Evolutionary conservation across 805 yeast genomes (phyloP).

Genomic region (Kodamaea leandrae): DNA sequence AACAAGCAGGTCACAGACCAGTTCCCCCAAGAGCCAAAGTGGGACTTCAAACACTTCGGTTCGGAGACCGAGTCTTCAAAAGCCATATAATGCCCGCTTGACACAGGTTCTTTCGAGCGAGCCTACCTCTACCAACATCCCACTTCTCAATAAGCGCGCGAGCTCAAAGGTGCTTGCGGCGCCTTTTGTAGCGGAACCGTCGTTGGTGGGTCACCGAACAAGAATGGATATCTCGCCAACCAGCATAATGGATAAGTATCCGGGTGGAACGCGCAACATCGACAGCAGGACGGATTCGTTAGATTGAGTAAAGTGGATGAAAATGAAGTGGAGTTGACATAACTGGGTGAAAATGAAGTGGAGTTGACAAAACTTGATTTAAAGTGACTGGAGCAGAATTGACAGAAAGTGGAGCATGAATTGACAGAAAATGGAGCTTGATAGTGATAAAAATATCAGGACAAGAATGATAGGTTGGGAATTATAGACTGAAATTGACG

Average conservation of each 20-base stretch:
- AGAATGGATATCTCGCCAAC: conserved; percentile 5
- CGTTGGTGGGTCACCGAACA: neutral
- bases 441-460: no score
- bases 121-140: conserved; percentile 17
- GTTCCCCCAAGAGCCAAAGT: neutral
- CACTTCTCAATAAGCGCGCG: conserved; percentile 37
- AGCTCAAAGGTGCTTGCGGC: conserved; percentile 20
- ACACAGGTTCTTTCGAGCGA: conserved; percentile 5
- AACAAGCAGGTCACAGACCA: no score
- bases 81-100: neutral
- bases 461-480: no score
- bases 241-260: conserved; percentile 8
- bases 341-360: no score
- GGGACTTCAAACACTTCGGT: no score
- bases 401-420: no score
- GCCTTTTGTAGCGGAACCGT: conserved; percentile 7
- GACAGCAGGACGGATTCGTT: conserved; percentile 8
- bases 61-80: no score
- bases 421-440: no score
- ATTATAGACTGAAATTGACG: no score
- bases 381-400: no score
- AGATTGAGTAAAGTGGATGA: conserved; percentile 3
- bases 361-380: no score
- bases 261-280: neutral
- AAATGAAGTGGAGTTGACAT: no score